Evolutionary conservation across 2,329 filamentous ascomycete species (phyloP), one percentile per base, ranked within the genome.

Genomic region (Nannizziopsis arthrosporioides): DNA sequence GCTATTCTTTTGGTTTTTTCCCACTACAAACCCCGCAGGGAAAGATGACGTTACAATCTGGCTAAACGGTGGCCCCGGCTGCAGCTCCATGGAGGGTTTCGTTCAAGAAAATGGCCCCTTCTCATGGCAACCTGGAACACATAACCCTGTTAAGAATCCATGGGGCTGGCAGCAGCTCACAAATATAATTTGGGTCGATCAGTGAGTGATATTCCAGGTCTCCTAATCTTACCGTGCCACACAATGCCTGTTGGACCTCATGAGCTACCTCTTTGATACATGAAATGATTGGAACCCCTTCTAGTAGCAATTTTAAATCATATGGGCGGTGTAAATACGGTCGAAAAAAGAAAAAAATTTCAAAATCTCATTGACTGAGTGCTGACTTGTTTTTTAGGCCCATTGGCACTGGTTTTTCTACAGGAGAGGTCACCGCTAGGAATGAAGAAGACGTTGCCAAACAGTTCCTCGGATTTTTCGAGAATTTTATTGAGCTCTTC

Each of bases 31-130:
- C 39, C 65, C 67, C 2, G 61, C 63, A 9, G 67, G 68, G 9
- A 63, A 63, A 3, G 69, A 73, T 38, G 68, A 71, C 55, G 63
- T 66, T 39, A 67, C 64, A 2, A 65, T 68, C 53, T 67, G 61
- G 62, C 54, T 68, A 27, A 81, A 80, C 50, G 78, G 78, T 27
- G 73, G 73, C 3, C 73, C 73, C 14, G 72, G 73, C 12, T 75
- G 72, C 54, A 72, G 65, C 30, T 84, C 80, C 1, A 71, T 86
- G 5, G 74, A 80, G 54, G 84, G 82, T 6, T 69, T 89, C 1
- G 62, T 90, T 8, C 82, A 85, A 44, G 85, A 90, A 56, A 89
- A 87, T 56, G 84, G 85, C 0, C 82, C 84, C 0, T 82, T 86
- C 57, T 49, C 75, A 4, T 85, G 82, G 81, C 76, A 82, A 59